Evolutionary conservation across 176 grass and related monocot species (phyloP).

Genomic region (Musa acuminata): DNA sequence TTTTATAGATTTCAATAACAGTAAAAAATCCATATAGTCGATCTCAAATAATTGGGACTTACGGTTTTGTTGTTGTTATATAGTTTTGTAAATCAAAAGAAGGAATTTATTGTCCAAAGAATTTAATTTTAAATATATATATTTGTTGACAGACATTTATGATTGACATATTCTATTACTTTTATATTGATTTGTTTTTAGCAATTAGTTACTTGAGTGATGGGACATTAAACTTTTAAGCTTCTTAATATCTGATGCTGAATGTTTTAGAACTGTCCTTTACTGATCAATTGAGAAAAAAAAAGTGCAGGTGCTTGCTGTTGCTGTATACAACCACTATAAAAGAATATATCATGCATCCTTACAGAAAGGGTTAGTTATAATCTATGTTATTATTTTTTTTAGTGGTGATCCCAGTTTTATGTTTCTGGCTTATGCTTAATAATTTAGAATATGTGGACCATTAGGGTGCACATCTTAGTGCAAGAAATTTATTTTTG

Average conservation of each 20-base stretch:
- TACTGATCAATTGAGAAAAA: not conserved
- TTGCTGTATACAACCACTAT: slow-evolving; percentile 98
- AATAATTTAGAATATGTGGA: too few relatives aligned
- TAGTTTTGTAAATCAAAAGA: too few relatives aligned
- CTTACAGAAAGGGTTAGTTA: slow-evolving; percentile 73
- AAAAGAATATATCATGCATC: slow-evolving; percentile 88
- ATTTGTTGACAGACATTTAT: not conserved
- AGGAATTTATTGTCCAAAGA: too few relatives aligned
- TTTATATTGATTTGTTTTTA: not conserved
- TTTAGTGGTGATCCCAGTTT: not conserved
- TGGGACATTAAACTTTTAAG: not conserved
- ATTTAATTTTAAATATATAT: not conserved
- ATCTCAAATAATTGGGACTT: too few relatives aligned
- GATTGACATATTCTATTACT: not conserved
- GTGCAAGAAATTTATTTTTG: not conserved
- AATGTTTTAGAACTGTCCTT: not conserved
- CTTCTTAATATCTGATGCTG: not conserved
- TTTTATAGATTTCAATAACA: too few relatives aligned
- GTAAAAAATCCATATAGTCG: too few relatives aligned
- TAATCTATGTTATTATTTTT: not conserved
- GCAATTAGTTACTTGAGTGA: not conserved
- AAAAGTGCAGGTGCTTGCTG: slow-evolving; percentile 72
- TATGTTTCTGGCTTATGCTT: not conserved
- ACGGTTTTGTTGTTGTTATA: too few relatives aligned
- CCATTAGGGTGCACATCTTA: not conserved